phyloP scores from a whole-genome alignment of 192 early-diverging fungal genomes.

The Allomyces macrogynus region DNA sequence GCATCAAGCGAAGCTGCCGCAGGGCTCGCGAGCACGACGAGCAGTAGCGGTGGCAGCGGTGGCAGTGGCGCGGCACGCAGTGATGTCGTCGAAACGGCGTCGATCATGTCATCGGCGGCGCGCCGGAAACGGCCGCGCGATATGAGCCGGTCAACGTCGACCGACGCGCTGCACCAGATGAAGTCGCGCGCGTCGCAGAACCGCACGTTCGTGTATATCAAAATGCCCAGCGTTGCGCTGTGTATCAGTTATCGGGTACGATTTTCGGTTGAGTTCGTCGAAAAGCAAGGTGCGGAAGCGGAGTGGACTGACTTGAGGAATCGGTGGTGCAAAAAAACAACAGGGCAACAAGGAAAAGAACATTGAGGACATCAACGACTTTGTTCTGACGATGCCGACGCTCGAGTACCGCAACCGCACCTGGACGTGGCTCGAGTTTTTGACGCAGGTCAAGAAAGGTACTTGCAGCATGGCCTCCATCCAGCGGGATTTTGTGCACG shows the following conservation, averaged over 20 bases:
- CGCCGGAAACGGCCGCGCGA: constrained; percentile 5
- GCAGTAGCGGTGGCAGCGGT: constrained; percentile 2
- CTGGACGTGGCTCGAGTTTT: constrained; percentile 57
- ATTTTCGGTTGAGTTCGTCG: too few species aligned
- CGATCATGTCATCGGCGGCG: background rate
- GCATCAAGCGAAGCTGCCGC: background rate
- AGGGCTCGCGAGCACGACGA: background rate
- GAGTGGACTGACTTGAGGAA: background rate
- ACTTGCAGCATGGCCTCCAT: constrained; percentile 2
- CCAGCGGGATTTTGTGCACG: too few species aligned
- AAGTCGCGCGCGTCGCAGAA: constrained; percentile 65
- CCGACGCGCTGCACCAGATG: constrained; percentile 55
- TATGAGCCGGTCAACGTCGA: background rate
- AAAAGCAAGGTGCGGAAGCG: too few species aligned
- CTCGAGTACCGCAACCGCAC: constrained; percentile 64
- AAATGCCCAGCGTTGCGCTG: constrained; percentile 57
- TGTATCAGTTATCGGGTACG: constrained; percentile 54
- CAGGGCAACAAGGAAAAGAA: constrained; percentile 61
- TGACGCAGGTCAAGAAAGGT: constrained; percentile 50
- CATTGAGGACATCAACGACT: constrained; percentile 49
- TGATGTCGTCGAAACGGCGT: too few species aligned
- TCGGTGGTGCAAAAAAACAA: constrained; percentile 1
- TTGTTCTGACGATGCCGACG: constrained; percentile 50
- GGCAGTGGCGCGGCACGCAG: constrained; percentile 1
- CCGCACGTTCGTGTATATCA: constrained; percentile 77